Conservation (phyloP, 1,139 yeast species). For the Debaryomycetaceae sp. region DNA sequence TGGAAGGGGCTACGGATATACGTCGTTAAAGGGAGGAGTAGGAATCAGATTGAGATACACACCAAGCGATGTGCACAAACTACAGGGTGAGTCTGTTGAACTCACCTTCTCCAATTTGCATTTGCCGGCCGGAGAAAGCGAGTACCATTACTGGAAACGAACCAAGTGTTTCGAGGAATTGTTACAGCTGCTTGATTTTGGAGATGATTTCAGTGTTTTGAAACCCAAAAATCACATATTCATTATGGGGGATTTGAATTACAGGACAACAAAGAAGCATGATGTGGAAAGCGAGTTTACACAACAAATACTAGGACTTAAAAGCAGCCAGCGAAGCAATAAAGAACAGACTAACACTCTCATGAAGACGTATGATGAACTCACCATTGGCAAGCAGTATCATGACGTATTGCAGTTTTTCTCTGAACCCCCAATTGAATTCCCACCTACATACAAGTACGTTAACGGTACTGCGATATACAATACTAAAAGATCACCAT, state of each 20-base stretch:
- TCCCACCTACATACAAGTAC: slow-evolving; percentile 78
- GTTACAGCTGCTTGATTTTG: slow-evolving; percentile 54
- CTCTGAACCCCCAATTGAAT: slow-evolving; percentile 56
- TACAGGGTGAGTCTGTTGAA: slow-evolving; percentile 19
- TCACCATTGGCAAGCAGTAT: slow-evolving; percentile 39
- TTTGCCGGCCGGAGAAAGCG: slow-evolving; percentile 75
- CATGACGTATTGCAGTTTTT: slow-evolving; percentile 59
- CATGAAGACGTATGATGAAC: slow-evolving; percentile 54
- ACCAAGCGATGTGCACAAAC: slow-evolving; percentile 16
- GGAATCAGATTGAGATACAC: slow-evolving; percentile 49
- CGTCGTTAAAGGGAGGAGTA: slow-evolving; percentile 74
- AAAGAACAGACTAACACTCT: slow-evolving; percentile 17
- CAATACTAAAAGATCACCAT: slow-evolving; percentile 62
- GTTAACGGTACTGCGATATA: slow-evolving; percentile 48
- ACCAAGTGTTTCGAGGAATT: slow-evolving; percentile 50
- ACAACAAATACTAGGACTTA: slow-evolving; percentile 19
- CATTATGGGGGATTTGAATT: slow-evolving; percentile 81
- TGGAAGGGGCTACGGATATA: slow-evolving; percentile 56
- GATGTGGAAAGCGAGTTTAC: slow-evolving; percentile 12
- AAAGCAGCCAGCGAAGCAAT: slow-evolving; percentile 18
- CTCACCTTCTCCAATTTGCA: slow-evolving; percentile 70
- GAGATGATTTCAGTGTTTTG: slow-evolving; percentile 56
- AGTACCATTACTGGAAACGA: slow-evolving; percentile 41
- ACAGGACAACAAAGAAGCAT: slow-evolving; percentile 49
- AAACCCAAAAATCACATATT: slow-evolving; percentile 60